phyloP scores from a whole-genome alignment of 1,284 basidiomycete species.

The Puccinia polysora region DNA sequence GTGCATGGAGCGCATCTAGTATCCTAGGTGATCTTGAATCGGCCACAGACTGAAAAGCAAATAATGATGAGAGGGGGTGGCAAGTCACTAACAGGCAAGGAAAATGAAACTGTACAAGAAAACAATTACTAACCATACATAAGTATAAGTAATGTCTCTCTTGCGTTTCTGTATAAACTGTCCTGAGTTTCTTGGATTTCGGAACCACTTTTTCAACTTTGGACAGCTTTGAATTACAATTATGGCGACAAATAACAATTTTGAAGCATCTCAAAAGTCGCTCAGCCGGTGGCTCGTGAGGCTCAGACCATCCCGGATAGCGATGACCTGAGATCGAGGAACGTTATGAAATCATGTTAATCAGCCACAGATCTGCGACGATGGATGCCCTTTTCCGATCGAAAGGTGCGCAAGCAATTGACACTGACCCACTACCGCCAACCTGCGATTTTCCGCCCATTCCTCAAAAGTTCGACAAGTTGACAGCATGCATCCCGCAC shows the following conservation, averaged over 20 bases:
- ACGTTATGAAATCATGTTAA: background rate
- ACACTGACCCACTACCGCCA: conserved; percentile 18
- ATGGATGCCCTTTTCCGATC: too few species aligned
- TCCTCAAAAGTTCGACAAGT: conserved; percentile 35
- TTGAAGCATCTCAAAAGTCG: conserved; percentile 13
- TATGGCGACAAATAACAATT: conserved; percentile 32
- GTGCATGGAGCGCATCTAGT: conserved; percentile 11
- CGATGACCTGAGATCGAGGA: conserved; percentile 8
- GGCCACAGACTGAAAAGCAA: conserved; percentile 5
- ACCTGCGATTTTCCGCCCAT: conserved; percentile 35
- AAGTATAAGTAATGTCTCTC: conserved; percentile 34
- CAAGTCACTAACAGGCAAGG: background rate
- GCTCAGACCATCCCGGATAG: conserved; percentile 26
- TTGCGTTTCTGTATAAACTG: conserved; percentile 41
- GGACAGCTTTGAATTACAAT: conserved; percentile 17
- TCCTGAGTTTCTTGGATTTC: conserved; percentile 23
- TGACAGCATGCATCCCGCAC: conserved; percentile 37
- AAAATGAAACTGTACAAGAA: background rate
- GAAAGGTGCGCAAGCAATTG: background rate
- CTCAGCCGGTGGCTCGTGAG: conserved; percentile 1
- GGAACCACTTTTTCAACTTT: conserved; percentile 35
- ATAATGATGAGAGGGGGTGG: background rate
- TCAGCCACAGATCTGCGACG: background rate
- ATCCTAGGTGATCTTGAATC: conserved; percentile 19
- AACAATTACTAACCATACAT: conserved; percentile 19